These are phyloP conservation scores for Chlorella sp. DNA, from an alignment of 139 green algal genomes.

Conservation along the genomic window DNA sequence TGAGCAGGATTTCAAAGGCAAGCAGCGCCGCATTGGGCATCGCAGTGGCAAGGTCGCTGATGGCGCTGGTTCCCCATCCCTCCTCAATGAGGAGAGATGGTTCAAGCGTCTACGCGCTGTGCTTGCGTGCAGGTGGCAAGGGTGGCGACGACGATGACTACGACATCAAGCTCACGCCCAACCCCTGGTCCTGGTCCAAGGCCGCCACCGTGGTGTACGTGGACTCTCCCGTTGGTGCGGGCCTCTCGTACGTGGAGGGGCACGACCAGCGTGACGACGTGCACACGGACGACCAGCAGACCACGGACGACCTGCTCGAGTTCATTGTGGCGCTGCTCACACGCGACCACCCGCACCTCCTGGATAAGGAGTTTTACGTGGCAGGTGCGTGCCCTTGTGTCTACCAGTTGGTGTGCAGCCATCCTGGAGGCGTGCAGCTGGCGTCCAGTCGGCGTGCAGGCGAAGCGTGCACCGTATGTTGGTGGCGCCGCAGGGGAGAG, in stretches of 20 bases:
- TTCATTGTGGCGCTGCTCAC: constrained; percentile 20
- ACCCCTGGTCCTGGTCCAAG: constrained; percentile 52
- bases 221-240: constrained; percentile 43
- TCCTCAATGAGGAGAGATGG: too few relatives aligned
- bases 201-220: constrained; percentile 33
- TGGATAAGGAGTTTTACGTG: constrained; percentile 22
- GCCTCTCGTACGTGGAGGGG: constrained; percentile 31
- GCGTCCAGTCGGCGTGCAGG: too few relatives aligned
- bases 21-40: too few relatives aligned
- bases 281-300: constrained; percentile 27
- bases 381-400: constrained; percentile 16
- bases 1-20: too few relatives aligned
- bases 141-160: too few relatives aligned
- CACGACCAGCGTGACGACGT: constrained; percentile 12
- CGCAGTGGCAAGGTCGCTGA: too few relatives aligned
- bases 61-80: too few relatives aligned
- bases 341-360: constrained; percentile 10
- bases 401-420: neutral
- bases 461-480: too few relatives aligned
- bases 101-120: too few relatives aligned
- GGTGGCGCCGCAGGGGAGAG: constrained; percentile 42
- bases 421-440: too few relatives aligned
- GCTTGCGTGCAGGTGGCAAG: too few relatives aligned
- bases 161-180: constrained; percentile 7
- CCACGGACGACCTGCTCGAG: constrained; percentile 30